Conservation (phyloP, 2,329 filamentous ascomycete genomes). For the Arthrobotrys pseudoclavata region DNA sequence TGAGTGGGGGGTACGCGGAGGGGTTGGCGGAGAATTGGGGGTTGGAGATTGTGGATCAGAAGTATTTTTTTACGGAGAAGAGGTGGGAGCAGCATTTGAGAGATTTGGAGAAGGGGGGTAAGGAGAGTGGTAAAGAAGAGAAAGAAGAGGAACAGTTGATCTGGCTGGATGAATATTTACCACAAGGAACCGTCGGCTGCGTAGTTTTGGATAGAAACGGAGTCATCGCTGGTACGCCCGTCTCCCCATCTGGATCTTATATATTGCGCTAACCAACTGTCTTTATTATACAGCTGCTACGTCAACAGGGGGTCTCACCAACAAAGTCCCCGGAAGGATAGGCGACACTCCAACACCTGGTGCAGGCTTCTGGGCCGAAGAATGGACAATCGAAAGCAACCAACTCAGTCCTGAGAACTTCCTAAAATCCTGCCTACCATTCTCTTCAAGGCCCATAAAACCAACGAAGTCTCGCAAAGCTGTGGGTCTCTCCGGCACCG, state of each 20-base stretch:
- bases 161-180: slow-evolving; percentile 74
- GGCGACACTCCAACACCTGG: slow-evolving; percentile 88
- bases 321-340: slow-evolving; percentile 86
- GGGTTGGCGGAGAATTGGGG: slow-evolving; percentile 77
- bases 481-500: slow-evolving; percentile 80
- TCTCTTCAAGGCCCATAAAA: slow-evolving; percentile 61
- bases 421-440: slow-evolving; percentile 14
- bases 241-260: no score
- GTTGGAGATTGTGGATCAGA: slow-evolving; percentile 76
- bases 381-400: slow-evolving; percentile 72
- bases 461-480: slow-evolving; percentile 64
- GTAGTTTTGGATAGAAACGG: slow-evolving; percentile 84
- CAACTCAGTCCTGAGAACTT: background rate
- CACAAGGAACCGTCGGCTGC: slow-evolving; percentile 86
- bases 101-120: slow-evolving; percentile 68
- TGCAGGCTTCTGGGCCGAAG: slow-evolving; percentile 90
- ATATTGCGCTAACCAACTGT: no score
- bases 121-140: slow-evolving; percentile 62
- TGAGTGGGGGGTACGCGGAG: slow-evolving; percentile 79
- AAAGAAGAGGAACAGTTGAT: slow-evolving; percentile 65
- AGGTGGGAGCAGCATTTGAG: slow-evolving; percentile 82
- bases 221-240: slow-evolving; percentile 72
- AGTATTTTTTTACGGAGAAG: slow-evolving; percentile 83
- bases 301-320: slow-evolving; percentile 83
- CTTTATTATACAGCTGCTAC: slow-evolving; percentile 68